These are phyloP conservation scores for Populus trichocarpa DNA, from an alignment of 441 rosid species.

Conservation along the genomic window DNA sequence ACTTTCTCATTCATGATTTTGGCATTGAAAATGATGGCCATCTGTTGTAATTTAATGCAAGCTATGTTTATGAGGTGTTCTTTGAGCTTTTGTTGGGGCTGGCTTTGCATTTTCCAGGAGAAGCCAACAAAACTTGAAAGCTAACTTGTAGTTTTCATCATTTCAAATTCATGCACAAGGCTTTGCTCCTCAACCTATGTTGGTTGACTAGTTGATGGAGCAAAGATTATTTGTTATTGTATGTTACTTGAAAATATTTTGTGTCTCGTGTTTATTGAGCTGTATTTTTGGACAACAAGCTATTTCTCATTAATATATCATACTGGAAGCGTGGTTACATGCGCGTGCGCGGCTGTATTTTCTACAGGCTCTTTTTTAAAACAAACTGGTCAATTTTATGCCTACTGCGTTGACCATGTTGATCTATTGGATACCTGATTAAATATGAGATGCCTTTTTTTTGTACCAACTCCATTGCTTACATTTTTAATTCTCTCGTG, in stretches of 20 bases:
- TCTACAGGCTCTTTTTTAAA: neutral
- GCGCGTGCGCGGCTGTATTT: neutral
- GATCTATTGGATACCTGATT: neutral
- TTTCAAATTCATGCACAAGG: neutral
- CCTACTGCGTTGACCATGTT: neutral
- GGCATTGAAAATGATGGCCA: neutral
- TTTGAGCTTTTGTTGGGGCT: neutral
- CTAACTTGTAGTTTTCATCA: neutral
- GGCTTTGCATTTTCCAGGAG: neutral
- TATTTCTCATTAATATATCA: neutral
- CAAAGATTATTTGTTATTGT: neutral
- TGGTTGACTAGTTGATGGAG: neutral
- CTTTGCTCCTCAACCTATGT: neutral
- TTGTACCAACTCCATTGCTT: neutral
- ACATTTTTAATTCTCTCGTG: neutral
- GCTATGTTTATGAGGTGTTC: neutral
- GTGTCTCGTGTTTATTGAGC: neutral
- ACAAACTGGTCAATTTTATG: neutral
- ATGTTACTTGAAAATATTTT: neutral
- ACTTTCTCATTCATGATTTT: neutral
- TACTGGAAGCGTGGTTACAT: neutral
- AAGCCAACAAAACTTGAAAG: neutral
- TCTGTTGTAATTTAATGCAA: neutral
- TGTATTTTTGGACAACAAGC: neutral
- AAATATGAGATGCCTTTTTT: neutral